Evolutionary conservation across 1,139 yeast species (phyloP), one percentile per base, ranked within the genome.

Genomic region (Kodamaea plutei): DNA sequence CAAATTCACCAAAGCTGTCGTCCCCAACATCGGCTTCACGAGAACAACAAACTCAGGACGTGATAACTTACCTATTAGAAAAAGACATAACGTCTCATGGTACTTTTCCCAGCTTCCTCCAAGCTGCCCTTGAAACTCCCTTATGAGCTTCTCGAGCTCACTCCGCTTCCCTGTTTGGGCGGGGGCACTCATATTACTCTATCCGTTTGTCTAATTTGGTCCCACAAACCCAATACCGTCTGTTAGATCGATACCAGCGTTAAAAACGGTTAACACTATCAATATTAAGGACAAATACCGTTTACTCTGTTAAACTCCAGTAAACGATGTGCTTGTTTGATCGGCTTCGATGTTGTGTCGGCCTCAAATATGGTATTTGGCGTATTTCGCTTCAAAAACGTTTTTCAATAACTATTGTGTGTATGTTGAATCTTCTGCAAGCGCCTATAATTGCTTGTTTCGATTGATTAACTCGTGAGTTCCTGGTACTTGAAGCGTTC

Each of bases 101-200:
- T 89, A 89, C 38, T 74, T 73, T 43, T 83, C 91, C 98, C 98
- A 89, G 39, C 76, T 71, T 35, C 66, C 62, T 0, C 96, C 96
- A 36, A 89, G 56, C 37, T 71, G 66, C 33, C 69, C 68, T 41
- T 84, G 91, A 41, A 89, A 76, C 38, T 83, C 89, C 29, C 75
- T 69, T 51, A 89, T 85, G 39, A 87, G 66, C 2, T 63, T 56
- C 44, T 84, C 93, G 17, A 89, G 70, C 40, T 87, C 95, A 22
- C 81, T 64, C 39, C 95, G 64, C 40, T 70, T 73, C 34, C n/a
- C n/a, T n/a, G 43, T 47, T 30, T 44, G 47, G n/a, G 27, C 27
- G 6, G 37, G 31, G 3, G 38, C 15, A 3, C 38, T 28, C 31
- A 32, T 31, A 16, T 7, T 28, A 9, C 8, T 7, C 7, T 9